phyloP scores from a whole-genome alignment of 306 rosid species.

The Prunus mongolica region DNA sequence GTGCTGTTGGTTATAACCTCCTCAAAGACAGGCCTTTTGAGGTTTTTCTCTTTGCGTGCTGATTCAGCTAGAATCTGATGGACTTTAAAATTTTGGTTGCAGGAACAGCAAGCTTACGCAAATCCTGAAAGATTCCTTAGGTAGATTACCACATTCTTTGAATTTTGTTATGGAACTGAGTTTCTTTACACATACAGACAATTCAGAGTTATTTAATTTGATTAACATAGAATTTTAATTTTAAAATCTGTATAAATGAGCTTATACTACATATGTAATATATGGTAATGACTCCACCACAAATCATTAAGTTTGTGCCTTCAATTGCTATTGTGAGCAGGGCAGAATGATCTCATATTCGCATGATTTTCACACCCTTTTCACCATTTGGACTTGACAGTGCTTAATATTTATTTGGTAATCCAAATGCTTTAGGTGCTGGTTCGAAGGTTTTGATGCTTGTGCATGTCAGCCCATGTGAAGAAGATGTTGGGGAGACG shows the following conservation, averaged over 20 bases:
- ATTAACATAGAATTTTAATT: not conserved
- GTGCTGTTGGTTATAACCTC: too few species aligned
- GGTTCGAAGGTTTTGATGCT: slow-evolving; percentile 93
- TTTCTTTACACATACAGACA: not conserved
- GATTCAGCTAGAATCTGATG: slow-evolving; percentile 26
- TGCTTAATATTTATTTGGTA: slow-evolving; percentile 8
- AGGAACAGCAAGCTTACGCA: slow-evolving; percentile 98
- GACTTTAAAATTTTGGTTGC: slow-evolving; percentile 38
- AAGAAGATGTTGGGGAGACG: slow-evolving; percentile 79
- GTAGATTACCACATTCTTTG: slow-evolving; percentile 40
- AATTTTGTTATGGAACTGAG: not conserved
- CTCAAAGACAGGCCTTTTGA: not conserved
- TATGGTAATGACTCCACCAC: not conserved
- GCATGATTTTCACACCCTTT: not conserved
- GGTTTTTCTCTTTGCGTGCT: slow-evolving; percentile 25
- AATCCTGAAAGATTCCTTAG: slow-evolving; percentile 87
- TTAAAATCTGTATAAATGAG: too few species aligned
- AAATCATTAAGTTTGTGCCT: not conserved
- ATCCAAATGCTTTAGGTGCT: slow-evolving; percentile 48
- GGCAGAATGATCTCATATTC: not conserved
- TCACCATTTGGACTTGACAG: not conserved
- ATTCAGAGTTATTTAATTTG: not conserved
- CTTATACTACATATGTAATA: not conserved
- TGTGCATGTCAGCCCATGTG: slow-evolving; percentile 81
- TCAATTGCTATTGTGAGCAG: not conserved